A percentile compares a stretch with the other conserved stretches of the same genome.
Conservation (phyloP, 352 stramenopile genomes). For the Phytophthora gonapodyides region DNA sequence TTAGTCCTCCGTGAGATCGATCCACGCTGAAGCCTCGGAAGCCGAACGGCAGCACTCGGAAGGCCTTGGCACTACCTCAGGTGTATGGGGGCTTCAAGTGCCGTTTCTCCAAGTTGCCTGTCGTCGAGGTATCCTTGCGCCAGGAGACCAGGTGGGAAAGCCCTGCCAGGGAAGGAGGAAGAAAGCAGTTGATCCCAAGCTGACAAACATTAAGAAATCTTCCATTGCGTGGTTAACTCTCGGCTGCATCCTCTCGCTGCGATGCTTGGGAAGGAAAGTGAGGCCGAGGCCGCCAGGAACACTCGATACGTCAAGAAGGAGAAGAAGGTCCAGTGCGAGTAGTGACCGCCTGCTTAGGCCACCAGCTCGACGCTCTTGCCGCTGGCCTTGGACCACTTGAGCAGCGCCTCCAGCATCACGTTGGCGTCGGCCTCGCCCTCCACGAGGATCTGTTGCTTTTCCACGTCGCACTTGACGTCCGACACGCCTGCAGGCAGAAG, state of each 20-base stretch:
- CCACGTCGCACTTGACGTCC: constrained; percentile 86
- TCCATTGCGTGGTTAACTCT: constrained; percentile 14
- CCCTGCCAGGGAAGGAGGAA: too few species aligned
- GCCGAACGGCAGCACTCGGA: too few species aligned
- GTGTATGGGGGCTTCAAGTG: too few species aligned
- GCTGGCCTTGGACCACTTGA: constrained; percentile 90
- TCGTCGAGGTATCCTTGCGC: too few species aligned
- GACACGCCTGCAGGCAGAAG: constrained; percentile 64
- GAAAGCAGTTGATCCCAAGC: not conserved
- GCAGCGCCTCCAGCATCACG: constrained; percentile 82
- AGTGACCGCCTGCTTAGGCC: constrained; percentile 38
- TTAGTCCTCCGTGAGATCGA: too few species aligned
- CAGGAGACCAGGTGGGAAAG: constrained; percentile 1
- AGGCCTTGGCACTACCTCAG: too few species aligned
- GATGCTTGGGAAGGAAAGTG: constrained; percentile 5
- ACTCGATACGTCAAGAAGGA: constrained; percentile 19
- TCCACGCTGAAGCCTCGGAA: too few species aligned
- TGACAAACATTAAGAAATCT: constrained; percentile 16
- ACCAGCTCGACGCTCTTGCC: constrained; percentile 86
- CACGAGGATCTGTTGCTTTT: constrained; percentile 87
- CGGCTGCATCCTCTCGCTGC: constrained; percentile 4
- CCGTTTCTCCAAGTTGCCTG: too few species aligned
- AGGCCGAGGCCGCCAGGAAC: not conserved
- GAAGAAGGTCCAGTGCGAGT: constrained; percentile 2
- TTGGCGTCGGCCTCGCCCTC: constrained; percentile 77